Base-by-base conservation (phyloP, 495 filamentous ascomycete species). In the Aspergillus incahuasiensis region DNA sequence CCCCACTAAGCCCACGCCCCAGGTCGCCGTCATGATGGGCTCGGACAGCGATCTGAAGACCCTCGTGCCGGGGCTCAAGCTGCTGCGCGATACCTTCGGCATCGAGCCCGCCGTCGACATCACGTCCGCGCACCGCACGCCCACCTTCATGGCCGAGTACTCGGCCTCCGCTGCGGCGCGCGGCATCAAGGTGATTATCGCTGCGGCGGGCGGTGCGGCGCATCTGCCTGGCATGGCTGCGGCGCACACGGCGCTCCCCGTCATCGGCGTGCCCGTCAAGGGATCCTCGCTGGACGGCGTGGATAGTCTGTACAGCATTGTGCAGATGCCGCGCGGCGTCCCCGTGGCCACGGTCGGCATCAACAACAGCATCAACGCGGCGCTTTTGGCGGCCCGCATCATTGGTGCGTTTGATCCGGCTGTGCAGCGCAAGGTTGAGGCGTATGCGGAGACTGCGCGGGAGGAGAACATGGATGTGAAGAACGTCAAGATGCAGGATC, bases 211-310 rank as follows among this genome's bases (percentile, higher is more conserved):
- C 43, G 92, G 94, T 38, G 91, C 91, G 1, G 92, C 92, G 12
- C 90, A 95, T 69, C 74, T 96, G 6, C 94, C 92, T 8, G 92
- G 95, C 38, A 97, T 97, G 94, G 76, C 88, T 9, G 87, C 92
- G 2, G 86, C 89, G 12, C 84, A 87, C 69, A 94, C 90, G 11
- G 80, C 84, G n/a, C 78, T 97, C 30, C 94, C 92, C 0, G 92
- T 97, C 13, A 92, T 97, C 54, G 94, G 95, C 13, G 83, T 97
- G 1, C 94, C 95, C 0, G 86, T 98, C 18, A 94, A 89, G 73
- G 90, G 88, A 3, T 92, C 85, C 57, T 82, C 86, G 7, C 70
- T 95, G 39, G 94, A 96, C 68, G 92, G 95, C 30, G 79, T 92
- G 54, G 95, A 98, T 66, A 92, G 88, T 64, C 68, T 97, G 61